These are phyloP conservation scores for Ustilago shanxiensis DNA, from an alignment of 1,284 basidiomycete species.

Conservation along the genomic window DNA sequence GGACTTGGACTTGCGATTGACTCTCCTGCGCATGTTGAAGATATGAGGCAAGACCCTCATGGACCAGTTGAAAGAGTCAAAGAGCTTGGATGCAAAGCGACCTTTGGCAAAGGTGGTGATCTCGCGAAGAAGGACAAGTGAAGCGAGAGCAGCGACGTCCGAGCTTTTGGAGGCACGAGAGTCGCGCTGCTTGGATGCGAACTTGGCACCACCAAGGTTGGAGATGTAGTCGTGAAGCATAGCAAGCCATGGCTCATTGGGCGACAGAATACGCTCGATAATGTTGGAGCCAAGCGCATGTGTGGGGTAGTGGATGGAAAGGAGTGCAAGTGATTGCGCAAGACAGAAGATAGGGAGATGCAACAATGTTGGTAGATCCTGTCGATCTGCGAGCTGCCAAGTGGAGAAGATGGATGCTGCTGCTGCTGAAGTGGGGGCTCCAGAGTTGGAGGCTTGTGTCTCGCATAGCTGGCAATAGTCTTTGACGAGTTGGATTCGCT, in stretches of 20 bases:
- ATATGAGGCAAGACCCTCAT: constrained; percentile 55
- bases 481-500: constrained; percentile 42
- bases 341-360: constrained; percentile 60
- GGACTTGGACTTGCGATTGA: constrained; percentile 25
- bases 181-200: constrained; percentile 33
- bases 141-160: constrained; percentile 49
- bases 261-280: constrained; percentile 50
- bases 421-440: constrained; percentile 26
- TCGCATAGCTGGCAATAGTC: constrained; percentile 52
- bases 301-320: constrained; percentile 61
- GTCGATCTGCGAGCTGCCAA: constrained; percentile 49
- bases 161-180: constrained; percentile 27
- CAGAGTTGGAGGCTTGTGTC: constrained; percentile 35
- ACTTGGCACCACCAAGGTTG: constrained; percentile 32
- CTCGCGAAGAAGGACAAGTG: constrained; percentile 55
- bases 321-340: constrained; percentile 59
- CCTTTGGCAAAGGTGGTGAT: constrained; percentile 58
- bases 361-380: constrained; percentile 44
- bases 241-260: constrained; percentile 51
- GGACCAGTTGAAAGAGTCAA: constrained; percentile 64
- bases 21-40: constrained; percentile 54
- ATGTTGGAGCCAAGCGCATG: constrained; percentile 60
- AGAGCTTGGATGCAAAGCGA: constrained; percentile 48
- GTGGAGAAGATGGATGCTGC: constrained; percentile 44
- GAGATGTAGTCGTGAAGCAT: constrained; percentile 56